A percentile compares a stretch with the other conserved stretches of the same genome.
phyloP scores from a whole-genome alignment of 768 basidiomycete genomes.

The Pleurotus ostreatus region DNA sequence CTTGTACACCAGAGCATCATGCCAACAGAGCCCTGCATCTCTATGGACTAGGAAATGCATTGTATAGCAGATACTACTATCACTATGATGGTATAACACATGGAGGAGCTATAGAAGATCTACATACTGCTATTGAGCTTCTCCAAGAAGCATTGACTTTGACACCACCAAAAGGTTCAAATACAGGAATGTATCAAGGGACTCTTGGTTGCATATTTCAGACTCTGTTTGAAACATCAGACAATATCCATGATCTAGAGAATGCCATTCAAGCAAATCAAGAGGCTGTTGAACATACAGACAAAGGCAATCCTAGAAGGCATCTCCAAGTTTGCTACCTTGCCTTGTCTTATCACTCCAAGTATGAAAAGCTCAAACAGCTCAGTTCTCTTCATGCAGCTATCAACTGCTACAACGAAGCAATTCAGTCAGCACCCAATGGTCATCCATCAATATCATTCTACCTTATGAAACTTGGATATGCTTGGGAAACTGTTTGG shows the following conservation, averaged over 20 bases:
- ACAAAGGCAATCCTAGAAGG: background rate
- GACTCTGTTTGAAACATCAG: background rate
- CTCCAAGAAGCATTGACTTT: slow-evolving; percentile 1
- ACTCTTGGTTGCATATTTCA: background rate
- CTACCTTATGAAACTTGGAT: background rate
- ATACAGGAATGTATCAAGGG: background rate
- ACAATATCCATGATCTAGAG: background rate
- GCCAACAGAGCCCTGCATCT: background rate
- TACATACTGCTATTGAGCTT: background rate
- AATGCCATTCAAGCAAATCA: background rate
- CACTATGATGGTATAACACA: background rate
- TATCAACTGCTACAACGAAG: background rate
- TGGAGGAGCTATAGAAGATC: background rate
- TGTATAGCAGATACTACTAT: background rate
- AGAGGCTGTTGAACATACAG: background rate
- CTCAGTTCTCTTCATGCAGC: background rate
- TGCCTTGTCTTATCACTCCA: background rate
- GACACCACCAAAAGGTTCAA: background rate
- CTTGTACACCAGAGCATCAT: background rate
- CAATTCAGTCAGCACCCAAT: background rate
- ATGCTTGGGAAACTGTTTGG: background rate
- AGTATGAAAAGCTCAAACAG: background rate
- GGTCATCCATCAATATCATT: background rate
- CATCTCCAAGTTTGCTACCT: background rate
- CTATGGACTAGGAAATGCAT: background rate